These are phyloP conservation scores for Corylus heterophylla DNA, from an alignment of 306 rosid species.

Conservation along the genomic window DNA sequence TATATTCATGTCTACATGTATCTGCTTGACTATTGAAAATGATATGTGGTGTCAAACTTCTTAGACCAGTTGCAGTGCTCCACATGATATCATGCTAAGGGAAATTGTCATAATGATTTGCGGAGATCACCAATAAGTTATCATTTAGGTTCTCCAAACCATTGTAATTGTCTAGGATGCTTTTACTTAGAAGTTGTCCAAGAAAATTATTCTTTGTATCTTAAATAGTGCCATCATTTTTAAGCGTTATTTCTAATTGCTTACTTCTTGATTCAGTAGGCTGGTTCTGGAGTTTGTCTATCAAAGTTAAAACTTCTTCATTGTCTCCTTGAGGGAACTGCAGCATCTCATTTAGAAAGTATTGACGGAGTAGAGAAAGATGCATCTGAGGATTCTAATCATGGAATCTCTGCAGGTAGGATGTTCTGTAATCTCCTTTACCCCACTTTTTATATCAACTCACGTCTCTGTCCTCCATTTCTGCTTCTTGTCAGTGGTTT, in stretches of 20 bases:
- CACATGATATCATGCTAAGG: background rate
- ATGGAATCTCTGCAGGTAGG: conserved; percentile 40
- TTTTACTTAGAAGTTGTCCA: background rate
- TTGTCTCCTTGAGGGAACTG: conserved; percentile 73
- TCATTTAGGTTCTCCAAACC: background rate
- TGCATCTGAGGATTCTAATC: conserved; percentile 35
- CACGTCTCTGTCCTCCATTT: conserved; percentile 17
- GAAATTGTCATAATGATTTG: background rate
- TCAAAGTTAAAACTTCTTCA: conserved; percentile 57
- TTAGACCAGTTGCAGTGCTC: too few relatives aligned
- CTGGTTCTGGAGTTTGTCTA: conserved; percentile 56
- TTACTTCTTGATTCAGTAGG: conserved; percentile 44
- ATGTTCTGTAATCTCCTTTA: conserved; percentile 6
- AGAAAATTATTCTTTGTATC: conserved; percentile 11
- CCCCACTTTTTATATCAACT: conserved; percentile 5
- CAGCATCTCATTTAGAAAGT: conserved; percentile 49
- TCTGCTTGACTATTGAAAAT: background rate
- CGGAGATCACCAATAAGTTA: too few relatives aligned
- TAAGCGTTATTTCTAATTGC: conserved; percentile 6
- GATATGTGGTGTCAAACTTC: too few relatives aligned
- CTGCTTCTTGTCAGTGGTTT: conserved; percentile 22
- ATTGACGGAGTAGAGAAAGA: conserved; percentile 54
- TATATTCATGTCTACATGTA: background rate
- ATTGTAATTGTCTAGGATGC: background rate
- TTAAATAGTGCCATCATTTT: background rate